Evolutionary conservation across 2,329 filamentous ascomycete genomes (phyloP), one percentile per base, ranked within the genome.

Genomic region (Dactylellina leptospora): DNA sequence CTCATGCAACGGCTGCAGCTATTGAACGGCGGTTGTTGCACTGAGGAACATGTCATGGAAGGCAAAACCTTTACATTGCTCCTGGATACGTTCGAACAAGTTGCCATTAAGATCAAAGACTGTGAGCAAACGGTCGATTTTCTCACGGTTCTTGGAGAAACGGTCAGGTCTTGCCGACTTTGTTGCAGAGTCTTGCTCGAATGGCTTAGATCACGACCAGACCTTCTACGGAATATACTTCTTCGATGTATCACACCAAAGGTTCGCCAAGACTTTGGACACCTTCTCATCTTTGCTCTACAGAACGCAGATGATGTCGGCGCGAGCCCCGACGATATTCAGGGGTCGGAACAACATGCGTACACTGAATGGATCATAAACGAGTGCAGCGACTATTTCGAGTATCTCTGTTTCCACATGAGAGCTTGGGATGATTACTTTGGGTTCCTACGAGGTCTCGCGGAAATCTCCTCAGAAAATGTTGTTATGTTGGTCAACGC

Each of bases 391-490:
- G 72, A 76, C 13, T 72, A 72, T 20, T 73, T 73, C 33, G 69
- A 73, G 8, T 63, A 62, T n/a, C 60, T 77, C 63, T 86, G 90
- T 70, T 79, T 81, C 1, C 82, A 84, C 47, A 81, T 86, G 25
- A 85, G 87, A 63, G 85, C 89, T 2, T 95, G 91, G 91, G 85
- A 88, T 42, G 90, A 93, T 76, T 88, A 89, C 66, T 93, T 93
- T 77, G 84, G 85, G 10, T 83, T 90, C n/a, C 82, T 93, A 73
- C 77, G 85, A n/a, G 81, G 81, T n/a, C 88, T 93, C 77, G 86
- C 87, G 11, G 82, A 81, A 47, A 79, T 91, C 60, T 89, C 89
- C 0, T 79, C 82, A 2, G 78, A 82, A 3, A 88, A 91, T 78
- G 82, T 85, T 18, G 81, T 82, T 1, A 77, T 84, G 4, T 81